Base-by-base conservation (phyloP, 495 filamentous ascomycete genomes). In the Terfezia boudieri region DNA sequence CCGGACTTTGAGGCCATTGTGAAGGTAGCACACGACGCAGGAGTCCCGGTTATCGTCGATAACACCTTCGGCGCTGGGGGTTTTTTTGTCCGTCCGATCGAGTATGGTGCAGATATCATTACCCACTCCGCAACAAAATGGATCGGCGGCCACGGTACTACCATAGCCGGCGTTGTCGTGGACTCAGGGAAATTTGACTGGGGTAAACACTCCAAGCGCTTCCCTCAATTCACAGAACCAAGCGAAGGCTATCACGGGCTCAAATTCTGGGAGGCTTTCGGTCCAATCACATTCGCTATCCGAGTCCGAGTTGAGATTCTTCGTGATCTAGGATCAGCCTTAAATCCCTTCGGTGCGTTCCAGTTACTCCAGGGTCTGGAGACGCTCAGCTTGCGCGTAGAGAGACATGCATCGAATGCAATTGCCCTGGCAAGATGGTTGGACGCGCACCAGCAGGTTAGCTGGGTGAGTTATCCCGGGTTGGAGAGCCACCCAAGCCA, bases 31-130 rank as follows among this genome's bases (percentile, higher is more conserved):
- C 82, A 92, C 64, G 82, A 82, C 35, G 76, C 80, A 58, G 86
- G 86, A 46, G 77, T 94, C 8, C 86, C 90, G 0, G 68, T 98
- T 2, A 76, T 98, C 59, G 90, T 90, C 32, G 90, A 98, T 69
- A 98, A 98, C 70, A 96, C 90, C 10, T 98, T 98, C 61, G 90
- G 90, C 20, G 92, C 92, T 14, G 92, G 92, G 54, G 92, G 90
- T 36, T 96, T 84, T 74, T 88, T 86, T 62, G 72, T 79, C 55
- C 80, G 83, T 1, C 92, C 92, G 20, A 90, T 98, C 62, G 82
- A 92, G 7, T 82, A 93, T 66, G 92, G 92, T 55, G 82, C 81
- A 49, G 88, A 95, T 61, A 92, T 95, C 56, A 77, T 95, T 43
- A 83, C 94, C 9, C 87, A 95, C 71, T 85, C 80, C 36, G 86